Conservation (phyloP, 2,329 filamentous ascomycete species). For the Lachnellula arida region DNA sequence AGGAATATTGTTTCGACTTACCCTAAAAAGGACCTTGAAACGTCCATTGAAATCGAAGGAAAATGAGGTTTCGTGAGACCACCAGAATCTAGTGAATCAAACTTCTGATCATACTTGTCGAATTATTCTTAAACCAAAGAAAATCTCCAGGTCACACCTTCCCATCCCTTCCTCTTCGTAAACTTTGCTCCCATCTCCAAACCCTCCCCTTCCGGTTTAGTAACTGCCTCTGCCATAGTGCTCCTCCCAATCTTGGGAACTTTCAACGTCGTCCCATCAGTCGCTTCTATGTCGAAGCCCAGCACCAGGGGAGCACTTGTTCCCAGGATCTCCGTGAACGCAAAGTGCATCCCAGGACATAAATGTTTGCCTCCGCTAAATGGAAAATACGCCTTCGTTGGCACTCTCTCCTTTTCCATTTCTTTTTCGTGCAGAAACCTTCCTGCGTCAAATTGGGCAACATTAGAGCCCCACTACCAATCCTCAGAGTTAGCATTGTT, state of each 20-base stretch:
- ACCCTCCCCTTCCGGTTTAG: slow-evolving; percentile 16
- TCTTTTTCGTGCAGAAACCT: slow-evolving; percentile 34
- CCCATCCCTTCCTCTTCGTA: slow-evolving; percentile 21
- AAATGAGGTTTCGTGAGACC: too few relatives aligned
- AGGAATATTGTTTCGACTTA: too few relatives aligned
- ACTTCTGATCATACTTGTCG: background rate
- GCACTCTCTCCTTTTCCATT: slow-evolving; percentile 8
- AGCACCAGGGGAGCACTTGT: slow-evolving; percentile 30
- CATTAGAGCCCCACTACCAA: slow-evolving; percentile 39
- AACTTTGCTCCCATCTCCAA: slow-evolving; percentile 13
- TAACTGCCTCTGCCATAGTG: slow-evolving; percentile 14
- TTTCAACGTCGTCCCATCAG: slow-evolving; percentile 11
- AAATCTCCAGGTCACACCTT: slow-evolving; percentile 20
- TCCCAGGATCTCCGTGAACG: slow-evolving; percentile 35
- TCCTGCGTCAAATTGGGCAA: slow-evolving; percentile 35
- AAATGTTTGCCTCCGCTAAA: slow-evolving; percentile 37
- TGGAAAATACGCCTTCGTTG: slow-evolving; percentile 29
- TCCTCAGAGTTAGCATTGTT: background rate
- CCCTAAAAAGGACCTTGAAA: too few relatives aligned
- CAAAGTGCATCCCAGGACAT: slow-evolving; percentile 37
- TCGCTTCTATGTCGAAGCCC: slow-evolving; percentile 28
- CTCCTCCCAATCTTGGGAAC: slow-evolving; percentile 11
- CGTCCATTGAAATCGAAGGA: too few relatives aligned
- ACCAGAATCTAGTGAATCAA: background rate
- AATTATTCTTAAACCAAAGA: background rate